Evolutionary conservation across 352 stramenopile genomes (phyloP), one percentile per base, ranked within the genome.

Genomic region (Phytopythium chamaehyphon): DNA sequence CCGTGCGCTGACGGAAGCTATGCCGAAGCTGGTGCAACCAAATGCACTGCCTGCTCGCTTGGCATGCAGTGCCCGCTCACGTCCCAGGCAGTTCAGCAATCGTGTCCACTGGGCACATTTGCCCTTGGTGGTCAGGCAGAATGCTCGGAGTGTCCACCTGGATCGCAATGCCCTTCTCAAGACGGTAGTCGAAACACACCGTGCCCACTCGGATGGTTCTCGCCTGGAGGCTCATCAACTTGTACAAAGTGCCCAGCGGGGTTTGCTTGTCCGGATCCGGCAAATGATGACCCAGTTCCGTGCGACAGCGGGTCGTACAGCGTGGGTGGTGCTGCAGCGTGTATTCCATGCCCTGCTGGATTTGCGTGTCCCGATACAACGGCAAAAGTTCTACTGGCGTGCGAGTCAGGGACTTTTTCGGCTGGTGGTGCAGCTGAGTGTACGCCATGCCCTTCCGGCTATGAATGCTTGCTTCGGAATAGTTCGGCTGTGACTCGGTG

Each of bases 391-490:
- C 53, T 74, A 4, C 42, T 79, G 1, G 57, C 77, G 7, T 93
- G 83, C 37, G 12, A 62, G 10, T 63, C 71, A 45, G 83, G 83
- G 18, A 85, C 66, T 3, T 93, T 75, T 49, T 83, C 77, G 18
- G 70, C 45, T 22, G 74, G 74, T 22, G 74, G 55, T 15, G 67
- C 73, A 2, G 70, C 70, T 1, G 63, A 68, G 3, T 93, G 83
- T 28, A 73, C 71, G n/a, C 73, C 76, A 0, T 93, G 90, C 54
- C 73, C 83, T 10, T 71, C 85, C 15, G 92, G 92, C 2, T 96
- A 78, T 54, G 42, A 77, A 12, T 98, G 91, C 40, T 59, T 76
- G 0, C 72, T 77, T 10, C 69, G 72, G 12, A 90, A 77, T 36
- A 82, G 73, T 39, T 82, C 69, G 2, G 76, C 46, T n/a, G 66